Evolutionary conservation across 2,329 filamentous ascomycete genomes (phyloP), one percentile per base, ranked within the genome.

Genomic region (Botrytis fabae): DNA sequence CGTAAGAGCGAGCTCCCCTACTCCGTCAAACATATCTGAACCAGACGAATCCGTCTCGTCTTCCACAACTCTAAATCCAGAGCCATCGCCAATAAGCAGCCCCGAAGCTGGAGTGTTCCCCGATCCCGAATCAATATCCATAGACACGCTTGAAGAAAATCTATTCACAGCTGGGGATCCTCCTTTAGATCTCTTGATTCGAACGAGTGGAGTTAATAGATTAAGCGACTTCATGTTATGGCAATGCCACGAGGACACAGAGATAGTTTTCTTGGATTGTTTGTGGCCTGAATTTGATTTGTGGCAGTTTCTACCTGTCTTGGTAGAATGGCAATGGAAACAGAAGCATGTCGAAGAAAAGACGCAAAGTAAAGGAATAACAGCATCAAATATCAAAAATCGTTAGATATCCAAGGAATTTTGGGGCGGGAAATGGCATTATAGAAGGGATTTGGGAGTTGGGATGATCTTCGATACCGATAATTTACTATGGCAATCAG

Each of bases 141-240:
- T 91, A 44, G 90, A 94, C 75, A 97, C 93, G 0, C 85, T 99
- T 71, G 92, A 91, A 71, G 89, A 90, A 74, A 94, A 98, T 83
- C 93, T 97, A 84, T 96, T 97, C 83, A 98, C 95, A 6, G 89
- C 92, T 66, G 89, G 90, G 70, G 91, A 93, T 75, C 96, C 96
- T 25, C 96, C 96, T 0, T 85, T 98, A 60, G 96, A 99, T 80
- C 87, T 99, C 20, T 90, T 99, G 71, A 88, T 99, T 69, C 90
- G 96, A 69, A 99, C 96, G 7, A 98, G 94, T 75, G 95, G 95
- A 42, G 96, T 99, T 22, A 92, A 95, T 82, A 89, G 96, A 66
- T 85, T 99, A 74, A 98, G 94, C 80, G 96, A 99, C 81, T 99
- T 98, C 79, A 96, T 99, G 95, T 90, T 99, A 48, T 99, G 96